phyloP scores from a whole-genome alignment of 768 basidiomycete genomes.

The Tricholoma hemisulphureum region DNA sequence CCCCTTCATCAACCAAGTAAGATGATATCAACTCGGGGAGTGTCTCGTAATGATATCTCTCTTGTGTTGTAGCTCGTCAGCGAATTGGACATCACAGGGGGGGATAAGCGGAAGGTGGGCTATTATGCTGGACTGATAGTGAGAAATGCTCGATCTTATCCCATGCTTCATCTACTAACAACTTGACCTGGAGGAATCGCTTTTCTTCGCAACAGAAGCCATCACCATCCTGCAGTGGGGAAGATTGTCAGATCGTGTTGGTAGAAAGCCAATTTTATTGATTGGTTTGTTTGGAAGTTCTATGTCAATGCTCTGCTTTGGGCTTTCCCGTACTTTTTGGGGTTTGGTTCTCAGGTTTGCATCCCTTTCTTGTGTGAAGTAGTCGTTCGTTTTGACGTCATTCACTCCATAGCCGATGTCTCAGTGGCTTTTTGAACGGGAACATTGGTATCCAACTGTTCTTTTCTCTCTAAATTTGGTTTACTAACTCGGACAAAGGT shows the following conservation, averaged over 20 bases:
- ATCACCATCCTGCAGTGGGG: conserved; percentile 74
- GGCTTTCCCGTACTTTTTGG: conserved; percentile 68
- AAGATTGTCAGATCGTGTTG: conserved; percentile 65
- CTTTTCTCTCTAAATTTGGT: not conserved
- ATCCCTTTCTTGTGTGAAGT: not conserved
- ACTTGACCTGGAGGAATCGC: conserved; percentile 52
- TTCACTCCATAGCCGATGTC: conserved; percentile 45
- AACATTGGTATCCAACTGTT: conserved; percentile 47
- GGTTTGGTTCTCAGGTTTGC: conserved; percentile 52
- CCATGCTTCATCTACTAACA: not conserved
- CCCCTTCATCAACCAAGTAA: conserved; percentile 62
- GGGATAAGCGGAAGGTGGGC: conserved; percentile 50
- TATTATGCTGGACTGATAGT: conserved; percentile 56
- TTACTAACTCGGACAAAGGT: conserved; percentile 27
- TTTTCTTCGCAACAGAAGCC: conserved; percentile 74
- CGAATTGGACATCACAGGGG: conserved; percentile 48
- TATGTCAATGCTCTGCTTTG: conserved; percentile 70
- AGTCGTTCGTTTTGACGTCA: not conserved
- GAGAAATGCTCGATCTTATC: not conserved
- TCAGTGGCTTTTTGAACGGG: conserved; percentile 66
- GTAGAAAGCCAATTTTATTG: conserved; percentile 73
- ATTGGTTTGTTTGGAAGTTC: conserved; percentile 62
- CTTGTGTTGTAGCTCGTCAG: conserved; percentile 38
- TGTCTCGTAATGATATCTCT: not conserved
- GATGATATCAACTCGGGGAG: conserved; percentile 3